phyloP scores from a whole-genome alignment of 345 rosid species.

The Pugionium cornutum region DNA sequence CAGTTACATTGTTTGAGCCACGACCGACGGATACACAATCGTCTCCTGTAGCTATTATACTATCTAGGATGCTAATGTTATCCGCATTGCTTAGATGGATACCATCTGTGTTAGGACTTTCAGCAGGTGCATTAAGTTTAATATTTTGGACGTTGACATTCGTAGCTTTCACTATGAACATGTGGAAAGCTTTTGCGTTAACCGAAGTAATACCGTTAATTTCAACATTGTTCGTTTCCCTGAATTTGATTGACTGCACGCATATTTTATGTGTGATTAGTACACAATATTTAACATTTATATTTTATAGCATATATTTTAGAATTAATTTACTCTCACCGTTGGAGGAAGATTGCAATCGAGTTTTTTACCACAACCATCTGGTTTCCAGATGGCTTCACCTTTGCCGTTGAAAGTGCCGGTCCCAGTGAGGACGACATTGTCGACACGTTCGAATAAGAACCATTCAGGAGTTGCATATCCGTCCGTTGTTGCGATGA shows the following conservation, averaged over 20 bases:
- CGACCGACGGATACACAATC: conserved; percentile 44
- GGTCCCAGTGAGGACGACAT: conserved; percentile 52
- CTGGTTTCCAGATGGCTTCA: conserved; percentile 44
- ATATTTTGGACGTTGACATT: conserved; percentile 36
- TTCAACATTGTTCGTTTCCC: conserved; percentile 35
- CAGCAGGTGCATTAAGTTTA: conserved; percentile 52
- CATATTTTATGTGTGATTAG: background rate
- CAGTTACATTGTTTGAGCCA: conserved; percentile 39
- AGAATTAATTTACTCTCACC: conserved; percentile 37
- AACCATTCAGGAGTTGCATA: conserved; percentile 49
- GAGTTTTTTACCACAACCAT: conserved; percentile 40
- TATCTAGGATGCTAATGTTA: conserved; percentile 31
- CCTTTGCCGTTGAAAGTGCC: conserved; percentile 74
- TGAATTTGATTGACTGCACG: conserved; percentile 52
- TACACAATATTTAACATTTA: too few relatives aligned
- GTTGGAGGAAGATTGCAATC: conserved; percentile 50
- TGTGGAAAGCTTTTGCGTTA: conserved; percentile 62
- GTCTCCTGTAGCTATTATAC: conserved; percentile 37
- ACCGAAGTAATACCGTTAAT: conserved; percentile 44
- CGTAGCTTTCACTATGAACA: conserved; percentile 37
- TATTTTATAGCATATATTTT: too few relatives aligned
- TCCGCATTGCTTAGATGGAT: conserved; percentile 42
- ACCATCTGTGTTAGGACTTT: conserved; percentile 52
- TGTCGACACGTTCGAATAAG: conserved; percentile 47
- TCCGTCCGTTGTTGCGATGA: conserved; percentile 44